These are phyloP conservation scores for Atalantia buxifolia DNA, from an alignment of 345 rosid genomes.

Conservation along the genomic window DNA sequence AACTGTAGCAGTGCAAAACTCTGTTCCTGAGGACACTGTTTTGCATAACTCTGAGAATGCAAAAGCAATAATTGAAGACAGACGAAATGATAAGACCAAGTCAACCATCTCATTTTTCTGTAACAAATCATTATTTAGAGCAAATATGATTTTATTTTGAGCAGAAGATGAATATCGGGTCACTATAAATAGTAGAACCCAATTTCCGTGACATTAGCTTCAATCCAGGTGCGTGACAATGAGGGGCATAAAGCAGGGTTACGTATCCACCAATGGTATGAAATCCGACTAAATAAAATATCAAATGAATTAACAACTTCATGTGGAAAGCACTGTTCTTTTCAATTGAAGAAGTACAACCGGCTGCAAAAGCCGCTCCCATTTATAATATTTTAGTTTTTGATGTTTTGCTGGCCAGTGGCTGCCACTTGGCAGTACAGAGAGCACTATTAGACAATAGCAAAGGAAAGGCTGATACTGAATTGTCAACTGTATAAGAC, in stretches of 20 bases:
- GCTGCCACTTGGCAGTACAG: no score
- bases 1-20: constrained; percentile 1
- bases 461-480: no score
- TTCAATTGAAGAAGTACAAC: no score
- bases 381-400: no score
- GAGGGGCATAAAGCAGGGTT: not conserved
- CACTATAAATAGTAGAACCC: not conserved
- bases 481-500: no score
- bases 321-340: no score
- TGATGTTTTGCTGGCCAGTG: no score
- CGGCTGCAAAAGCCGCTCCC: no score
- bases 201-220: not conserved
- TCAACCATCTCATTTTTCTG: not conserved
- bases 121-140: not conserved
- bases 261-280: not conserved
- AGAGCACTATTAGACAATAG: no score
- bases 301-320: no score
- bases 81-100: not conserved
- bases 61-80: not conserved
- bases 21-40: not conserved
- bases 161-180: not conserved
- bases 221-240: not conserved
- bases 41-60: not conserved
- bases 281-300: no score
- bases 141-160: not conserved